Conservation (phyloP, 768 basidiomycete genomes). For the Lentinus brumalis region DNA sequence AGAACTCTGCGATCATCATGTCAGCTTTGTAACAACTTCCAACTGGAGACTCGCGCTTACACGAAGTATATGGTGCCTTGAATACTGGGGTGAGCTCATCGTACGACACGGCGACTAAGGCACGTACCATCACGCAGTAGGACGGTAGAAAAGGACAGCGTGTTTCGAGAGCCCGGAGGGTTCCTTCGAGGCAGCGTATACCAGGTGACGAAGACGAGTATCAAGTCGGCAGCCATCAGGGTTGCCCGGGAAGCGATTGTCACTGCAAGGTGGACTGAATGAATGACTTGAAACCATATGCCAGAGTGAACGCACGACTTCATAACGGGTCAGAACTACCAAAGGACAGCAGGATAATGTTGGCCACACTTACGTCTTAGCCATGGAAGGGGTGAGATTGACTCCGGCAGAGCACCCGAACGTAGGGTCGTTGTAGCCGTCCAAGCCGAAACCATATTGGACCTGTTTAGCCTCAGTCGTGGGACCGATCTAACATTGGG, state of each 20-base stretch:
- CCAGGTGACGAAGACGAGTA: neutral
- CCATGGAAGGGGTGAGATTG: neutral
- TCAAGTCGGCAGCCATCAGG: neutral
- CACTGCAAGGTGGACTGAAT: neutral
- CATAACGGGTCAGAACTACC: too few species aligned
- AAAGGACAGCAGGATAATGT: too few species aligned
- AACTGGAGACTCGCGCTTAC: neutral
- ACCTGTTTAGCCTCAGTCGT: neutral
- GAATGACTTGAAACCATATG: too few species aligned
- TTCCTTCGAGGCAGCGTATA: neutral
- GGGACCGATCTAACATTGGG: too few species aligned
- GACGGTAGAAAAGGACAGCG: neutral
- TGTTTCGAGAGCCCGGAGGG: neutral
- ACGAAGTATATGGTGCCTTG: neutral
- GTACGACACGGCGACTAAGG: neutral
- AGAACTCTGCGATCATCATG: neutral
- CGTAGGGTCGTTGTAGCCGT: neutral
- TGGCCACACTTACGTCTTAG: too few species aligned
- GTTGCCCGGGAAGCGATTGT: neutral
- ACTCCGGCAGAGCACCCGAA: neutral
- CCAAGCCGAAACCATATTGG: neutral
- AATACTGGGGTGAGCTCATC: neutral
- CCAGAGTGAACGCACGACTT: neutral
- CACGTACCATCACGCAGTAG: neutral
- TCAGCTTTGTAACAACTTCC: too few species aligned